Percentiles rank a stretch among this genome's conserved stretches.
Conservation (phyloP, 176 grass and related monocot species). For the Oryza glaberrima region DNA sequence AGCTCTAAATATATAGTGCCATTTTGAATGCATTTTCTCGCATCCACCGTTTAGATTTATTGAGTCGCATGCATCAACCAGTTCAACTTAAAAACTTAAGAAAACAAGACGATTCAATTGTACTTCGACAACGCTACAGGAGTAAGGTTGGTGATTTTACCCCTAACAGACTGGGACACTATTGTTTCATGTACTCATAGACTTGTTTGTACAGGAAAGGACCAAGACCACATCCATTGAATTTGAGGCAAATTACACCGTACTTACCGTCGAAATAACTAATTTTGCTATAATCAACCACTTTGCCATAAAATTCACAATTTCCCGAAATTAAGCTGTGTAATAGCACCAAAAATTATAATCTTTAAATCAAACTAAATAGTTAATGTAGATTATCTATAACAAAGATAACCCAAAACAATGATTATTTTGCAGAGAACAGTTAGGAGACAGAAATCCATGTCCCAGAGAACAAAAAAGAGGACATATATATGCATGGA, state of each 20-base stretch:
- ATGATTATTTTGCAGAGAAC: not conserved
- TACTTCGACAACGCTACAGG: no score
- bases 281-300: not conserved
- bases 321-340: not conserved
- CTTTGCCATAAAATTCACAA: not conserved
- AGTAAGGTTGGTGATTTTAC: not conserved
- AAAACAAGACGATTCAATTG: no score
- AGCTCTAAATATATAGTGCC: not conserved
- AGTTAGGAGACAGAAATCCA: slow-evolving; percentile 15
- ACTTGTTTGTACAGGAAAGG: not conserved
- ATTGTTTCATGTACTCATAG: not conserved
- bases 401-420: no score
- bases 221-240: not conserved
- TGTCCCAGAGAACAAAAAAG: slow-evolving; percentile 18
- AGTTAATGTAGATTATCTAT: not conserved
- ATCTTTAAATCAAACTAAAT: not conserved
- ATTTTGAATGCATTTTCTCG: not conserved
- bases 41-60: not conserved
- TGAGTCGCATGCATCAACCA: no score
- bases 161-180: not conserved
- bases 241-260: not conserved
- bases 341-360: not conserved
- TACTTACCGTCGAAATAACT: not conserved
- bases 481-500: not conserved
- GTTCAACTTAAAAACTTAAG: no score